These are phyloP conservation scores for Colletotrichum caudatum DNA, from an alignment of 2,329 filamentous ascomycete species.

Conservation along the genomic window DNA sequence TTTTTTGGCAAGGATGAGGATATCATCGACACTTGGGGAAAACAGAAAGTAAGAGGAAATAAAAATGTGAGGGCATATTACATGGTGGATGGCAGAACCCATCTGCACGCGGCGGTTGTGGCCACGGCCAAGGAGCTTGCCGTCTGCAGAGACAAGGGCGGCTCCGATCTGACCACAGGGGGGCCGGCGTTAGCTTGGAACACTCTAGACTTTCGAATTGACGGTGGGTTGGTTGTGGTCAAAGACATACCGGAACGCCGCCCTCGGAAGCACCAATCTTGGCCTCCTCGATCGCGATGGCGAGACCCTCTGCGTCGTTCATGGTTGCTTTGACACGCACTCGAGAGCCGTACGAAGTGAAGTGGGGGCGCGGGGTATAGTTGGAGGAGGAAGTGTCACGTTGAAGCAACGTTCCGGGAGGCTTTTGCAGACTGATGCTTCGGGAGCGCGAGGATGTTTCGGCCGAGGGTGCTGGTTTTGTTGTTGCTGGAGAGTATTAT, in stretches of 20 bases:
- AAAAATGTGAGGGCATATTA: slow-evolving; percentile 51
- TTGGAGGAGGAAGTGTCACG: not conserved
- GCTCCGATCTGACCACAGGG: slow-evolving; percentile 56
- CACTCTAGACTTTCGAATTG: too few relatives aligned
- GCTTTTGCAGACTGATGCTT: not conserved
- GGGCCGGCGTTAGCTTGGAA: not conserved
- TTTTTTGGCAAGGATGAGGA: not conserved
- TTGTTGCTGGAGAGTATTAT: not conserved
- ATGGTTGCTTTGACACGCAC: slow-evolving; percentile 5
- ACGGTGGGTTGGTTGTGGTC: not conserved
- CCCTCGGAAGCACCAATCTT: slow-evolving; percentile 35
- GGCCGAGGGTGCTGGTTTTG: not conserved
- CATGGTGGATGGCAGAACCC: slow-evolving; percentile 77
- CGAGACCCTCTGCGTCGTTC: slow-evolving; percentile 39
- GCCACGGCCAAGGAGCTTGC: slow-evolving; percentile 76
- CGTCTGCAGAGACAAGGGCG: slow-evolving; percentile 74
- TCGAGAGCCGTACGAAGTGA: not conserved
- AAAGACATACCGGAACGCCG: slow-evolving; percentile 32
- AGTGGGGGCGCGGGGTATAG: slow-evolving; percentile 8
- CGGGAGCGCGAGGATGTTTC: not conserved
- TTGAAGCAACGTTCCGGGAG: not conserved
- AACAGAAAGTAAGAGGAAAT: too few relatives aligned
- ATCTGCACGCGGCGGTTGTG: slow-evolving; percentile 84
- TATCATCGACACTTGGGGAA: not conserved
- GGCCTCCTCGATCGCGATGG: slow-evolving; percentile 40